These are phyloP conservation scores for Corylus americana DNA, from an alignment of 306 rosid genomes.

Conservation along the genomic window DNA sequence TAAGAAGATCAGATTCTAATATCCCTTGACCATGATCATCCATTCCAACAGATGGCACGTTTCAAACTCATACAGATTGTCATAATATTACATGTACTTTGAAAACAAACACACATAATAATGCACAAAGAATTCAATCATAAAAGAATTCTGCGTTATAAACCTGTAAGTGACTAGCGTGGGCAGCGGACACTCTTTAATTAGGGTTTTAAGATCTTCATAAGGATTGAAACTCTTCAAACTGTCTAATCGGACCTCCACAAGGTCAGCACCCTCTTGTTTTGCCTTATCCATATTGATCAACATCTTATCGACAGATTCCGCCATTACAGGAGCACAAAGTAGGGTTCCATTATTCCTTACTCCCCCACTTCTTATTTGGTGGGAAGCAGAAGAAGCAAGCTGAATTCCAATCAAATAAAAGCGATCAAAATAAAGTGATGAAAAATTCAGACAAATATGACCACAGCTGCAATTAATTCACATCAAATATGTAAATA, in stretches of 20 bases:
- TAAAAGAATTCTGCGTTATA: not conserved
- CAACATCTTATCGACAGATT: constrained; percentile 48
- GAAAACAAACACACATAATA: not conserved
- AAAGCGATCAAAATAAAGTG: not conserved
- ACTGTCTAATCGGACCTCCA: constrained; percentile 68
- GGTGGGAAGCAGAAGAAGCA: constrained; percentile 31
- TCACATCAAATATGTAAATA: not conserved
- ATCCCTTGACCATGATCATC: not conserved
- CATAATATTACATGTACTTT: not conserved
- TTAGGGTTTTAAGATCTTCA: constrained; percentile 46
- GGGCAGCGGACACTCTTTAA: constrained; percentile 52
- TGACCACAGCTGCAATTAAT: not conserved
- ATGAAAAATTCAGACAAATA: not conserved
- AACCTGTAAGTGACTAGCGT: constrained; percentile 65
- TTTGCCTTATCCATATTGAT: constrained; percentile 44
- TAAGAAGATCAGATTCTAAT: not conserved
- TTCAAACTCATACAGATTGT: not conserved
- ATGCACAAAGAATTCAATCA: not conserved
- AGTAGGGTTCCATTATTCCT: constrained; percentile 49
- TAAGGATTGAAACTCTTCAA: constrained; percentile 48
- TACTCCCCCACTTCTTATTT: constrained; percentile 30
- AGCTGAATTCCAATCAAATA: constrained; percentile 35
- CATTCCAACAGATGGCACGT: not conserved
- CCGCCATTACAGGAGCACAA: constrained; percentile 65
- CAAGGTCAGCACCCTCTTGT: constrained; percentile 59